Percentiles rank a stretch among this genome's conserved stretches.
These are phyloP conservation scores for Fusarium papillatum DNA, from an alignment of 2,329 filamentous ascomycete genomes.

Conservation along the genomic window DNA sequence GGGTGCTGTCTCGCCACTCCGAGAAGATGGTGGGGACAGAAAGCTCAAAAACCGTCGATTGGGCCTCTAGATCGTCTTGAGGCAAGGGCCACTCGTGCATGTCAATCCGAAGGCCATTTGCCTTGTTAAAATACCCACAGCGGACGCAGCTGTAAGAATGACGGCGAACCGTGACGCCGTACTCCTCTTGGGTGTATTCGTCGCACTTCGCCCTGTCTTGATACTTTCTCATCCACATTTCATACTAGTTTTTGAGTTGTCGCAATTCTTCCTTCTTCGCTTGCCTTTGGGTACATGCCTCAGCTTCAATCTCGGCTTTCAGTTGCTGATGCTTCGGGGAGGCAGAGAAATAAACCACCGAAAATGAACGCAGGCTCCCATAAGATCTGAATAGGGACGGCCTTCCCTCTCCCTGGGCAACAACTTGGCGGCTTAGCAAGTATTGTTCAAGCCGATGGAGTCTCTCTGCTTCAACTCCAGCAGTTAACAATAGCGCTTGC, in stretches of 20 bases:
- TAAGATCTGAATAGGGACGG: conserved; percentile 34
- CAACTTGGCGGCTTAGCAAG: neutral
- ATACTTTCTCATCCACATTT: neutral
- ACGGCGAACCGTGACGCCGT: no score
- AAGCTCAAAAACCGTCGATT: conserved; percentile 68
- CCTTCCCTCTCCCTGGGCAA: neutral
- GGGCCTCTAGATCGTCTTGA: conserved; percentile 42
- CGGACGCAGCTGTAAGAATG: no score
- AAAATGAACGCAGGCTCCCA: conserved; percentile 25
- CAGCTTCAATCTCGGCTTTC: conserved; percentile 50
- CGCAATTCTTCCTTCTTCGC: conserved; percentile 30
- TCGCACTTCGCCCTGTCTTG: no score
- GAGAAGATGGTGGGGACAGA: conserved; percentile 54
- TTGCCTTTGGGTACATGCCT: conserved; percentile 45
- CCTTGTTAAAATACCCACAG: conserved; percentile 49
- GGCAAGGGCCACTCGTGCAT: conserved; percentile 72
- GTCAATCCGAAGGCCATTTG: conserved; percentile 56
- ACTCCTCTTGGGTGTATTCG: no score
- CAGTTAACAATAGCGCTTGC: conserved; percentile 60
- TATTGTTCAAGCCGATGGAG: conserved; percentile 61
- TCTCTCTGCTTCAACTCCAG: conserved; percentile 58
- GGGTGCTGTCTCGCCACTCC: conserved; percentile 64
- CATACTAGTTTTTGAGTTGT: conserved; percentile 13
- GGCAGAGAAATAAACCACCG: conserved; percentile 26
- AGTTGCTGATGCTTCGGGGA: conserved; percentile 51